phyloP scores from a whole-genome alignment of 208 protist genomes.

The Leishmania arabica region DNA sequence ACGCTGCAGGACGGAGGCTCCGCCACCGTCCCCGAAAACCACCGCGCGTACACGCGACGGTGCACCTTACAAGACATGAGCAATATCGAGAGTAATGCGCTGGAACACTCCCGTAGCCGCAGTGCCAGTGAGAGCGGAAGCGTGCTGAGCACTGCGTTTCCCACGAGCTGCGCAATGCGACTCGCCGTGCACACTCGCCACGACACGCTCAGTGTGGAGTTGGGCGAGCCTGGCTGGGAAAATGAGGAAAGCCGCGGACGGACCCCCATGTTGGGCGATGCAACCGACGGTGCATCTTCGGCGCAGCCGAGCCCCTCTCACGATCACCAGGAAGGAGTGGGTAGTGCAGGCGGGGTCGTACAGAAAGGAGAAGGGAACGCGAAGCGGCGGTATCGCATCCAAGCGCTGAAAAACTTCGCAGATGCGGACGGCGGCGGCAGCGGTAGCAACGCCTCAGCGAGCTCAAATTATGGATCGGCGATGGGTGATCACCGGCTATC shows the following conservation, averaged over 20 bases:
- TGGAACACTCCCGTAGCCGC: slow-evolving; percentile 22
- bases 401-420: neutral
- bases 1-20: neutral
- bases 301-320: slow-evolving; percentile 1
- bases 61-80: slow-evolving; percentile 14
- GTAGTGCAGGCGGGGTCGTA: too few relatives aligned
- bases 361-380: neutral
- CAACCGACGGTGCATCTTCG: neutral
- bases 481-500: neutral
- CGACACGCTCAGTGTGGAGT: slow-evolving; percentile 13
- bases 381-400: neutral
- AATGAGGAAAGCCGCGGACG: slow-evolving; percentile 1
- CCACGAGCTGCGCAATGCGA: slow-evolving; percentile 18
- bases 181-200: slow-evolving; percentile 13
- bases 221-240: slow-evolving; percentile 8
- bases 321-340: neutral
- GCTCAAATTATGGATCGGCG: neutral
- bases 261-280: neutral
- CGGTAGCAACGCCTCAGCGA: neutral
- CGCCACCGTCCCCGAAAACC: neutral
- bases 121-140: slow-evolving; percentile 25
- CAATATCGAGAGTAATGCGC: slow-evolving; percentile 9
- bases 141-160: slow-evolving; percentile 25
- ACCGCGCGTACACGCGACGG: slow-evolving; percentile 8
- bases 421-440: neutral